Evolutionary conservation across 2,329 filamentous ascomycete species (phyloP).

Genomic region (Talaromyces sp.): DNA sequence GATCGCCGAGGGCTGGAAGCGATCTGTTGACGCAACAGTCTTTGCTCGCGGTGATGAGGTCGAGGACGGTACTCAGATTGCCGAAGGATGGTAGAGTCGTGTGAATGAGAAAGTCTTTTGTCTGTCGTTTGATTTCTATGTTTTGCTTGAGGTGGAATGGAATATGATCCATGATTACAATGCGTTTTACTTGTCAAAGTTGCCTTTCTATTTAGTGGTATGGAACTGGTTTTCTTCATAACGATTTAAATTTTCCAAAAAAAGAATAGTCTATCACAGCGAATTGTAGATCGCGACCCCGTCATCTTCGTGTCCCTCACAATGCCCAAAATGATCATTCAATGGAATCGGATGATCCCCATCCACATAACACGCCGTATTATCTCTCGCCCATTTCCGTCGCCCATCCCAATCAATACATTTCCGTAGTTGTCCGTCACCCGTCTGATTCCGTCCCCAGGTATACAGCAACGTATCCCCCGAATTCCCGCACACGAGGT

Average conservation of each 20-base stretch:
- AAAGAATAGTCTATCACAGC: too few species aligned
- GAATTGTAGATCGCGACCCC: neutral
- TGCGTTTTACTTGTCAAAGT: neutral
- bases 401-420: conserved; percentile 22
- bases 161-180: neutral
- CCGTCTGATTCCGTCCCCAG: conserved; percentile 17
- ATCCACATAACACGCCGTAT: conserved; percentile 29
- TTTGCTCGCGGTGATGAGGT: neutral
- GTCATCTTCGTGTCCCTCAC: conserved; percentile 18
- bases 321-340: conserved; percentile 22
- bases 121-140: neutral
- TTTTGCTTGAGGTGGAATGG: neutral
- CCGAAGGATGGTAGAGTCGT: neutral
- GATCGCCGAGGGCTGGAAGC: neutral
- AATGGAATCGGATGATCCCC: conserved; percentile 14
- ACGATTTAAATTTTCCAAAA: too few species aligned
- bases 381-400: conserved; percentile 20
- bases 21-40: neutral
- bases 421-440: conserved; percentile 19
- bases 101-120: neutral
- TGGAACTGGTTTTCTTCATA: too few species aligned
- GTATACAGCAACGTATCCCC: conserved; percentile 20
- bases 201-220: neutral
- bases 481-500: conserved; percentile 18
- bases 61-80: neutral